Evolutionary conservation across 352 stramenopile genomes (phyloP), one percentile per base, ranked within the genome.

Genomic region (Globisporangium spiculum): DNA sequence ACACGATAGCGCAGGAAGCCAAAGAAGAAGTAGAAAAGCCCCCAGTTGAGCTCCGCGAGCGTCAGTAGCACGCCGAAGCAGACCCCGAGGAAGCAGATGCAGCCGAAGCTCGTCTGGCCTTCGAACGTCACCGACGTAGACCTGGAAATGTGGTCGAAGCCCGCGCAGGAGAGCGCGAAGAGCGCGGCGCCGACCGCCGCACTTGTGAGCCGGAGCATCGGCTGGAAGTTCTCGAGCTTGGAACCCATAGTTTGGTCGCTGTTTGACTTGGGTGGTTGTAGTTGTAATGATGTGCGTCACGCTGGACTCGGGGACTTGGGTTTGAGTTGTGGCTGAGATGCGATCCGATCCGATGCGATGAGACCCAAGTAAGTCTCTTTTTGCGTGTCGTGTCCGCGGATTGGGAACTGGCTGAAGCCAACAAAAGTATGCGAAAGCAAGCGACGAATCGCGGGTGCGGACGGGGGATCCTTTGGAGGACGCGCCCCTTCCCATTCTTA

Each of bases 21-120:
- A 46, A 93, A 93, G 72, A 92, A 82, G 70, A 87, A 91, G 78
- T 90, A 92, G 65, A 92, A 93, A 14, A 71, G 57, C 57, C 87
- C 81, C 74, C 72, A 89, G 56, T 82, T 79, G 62, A 72, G 71
- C 73, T 93, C 86, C 6, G 73, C 81, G n/a, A 92, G 77, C 14
- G 79, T 67, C 0, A 93, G 70, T 5, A 92, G 60, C 26, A 77
- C 44, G 5, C 86, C 84, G 71, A 92, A 92, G 66, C 80, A 82
- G 24, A 83, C 73, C 32, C 82, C 86, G 38, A 92, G 71, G 68
- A 93, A 88, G 71, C 85, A 91, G 59, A 93, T 77, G 66, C 86
- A 93, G 12, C 82, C 82, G 52, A 91, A 89, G 55, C 77, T 84
- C 41, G 82, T 83, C 59, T 79, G 77, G 32, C 71, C 80, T 34